Evolutionary conservation across 2,329 filamentous ascomycete species (phyloP), one percentile per base, ranked within the genome.

Genomic region (Cladosporium sp.): DNA sequence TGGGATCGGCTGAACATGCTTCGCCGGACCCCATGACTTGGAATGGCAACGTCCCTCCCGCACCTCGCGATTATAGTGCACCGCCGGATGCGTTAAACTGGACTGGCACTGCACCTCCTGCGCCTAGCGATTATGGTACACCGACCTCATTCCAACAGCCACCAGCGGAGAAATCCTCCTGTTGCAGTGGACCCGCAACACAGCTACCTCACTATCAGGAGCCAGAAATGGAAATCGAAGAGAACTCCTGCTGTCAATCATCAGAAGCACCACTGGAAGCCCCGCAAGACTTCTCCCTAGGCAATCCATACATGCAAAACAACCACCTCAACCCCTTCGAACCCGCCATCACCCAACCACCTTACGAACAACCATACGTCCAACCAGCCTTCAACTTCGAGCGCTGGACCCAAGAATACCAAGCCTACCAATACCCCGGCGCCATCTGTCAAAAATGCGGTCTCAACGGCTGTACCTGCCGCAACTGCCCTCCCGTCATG

Each of bases 281-380:
- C 9, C 48, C 48, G 4, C 39, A 43, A 30, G 32, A 48, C 36
- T 48, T 40, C 32, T 40, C 57, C 1, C 50, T 54, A 5, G 55
- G 53, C 22, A 45, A 54, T 11, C 49, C 51, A 3, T 74, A 72
- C 57, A 59, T 72, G 33, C 66, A 72, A 22, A 66, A 68, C 9
- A 73, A 22, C 5, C 36, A 40, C 12, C 13, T 48, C 12, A 48
- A 40, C 8, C 45, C 45, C 1, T 48, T 40, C 16, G 33, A 50
- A 11, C 30, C 48, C 16, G 41, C 30, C 15, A 16, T 43, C 36
- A 38, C 39, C 12, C 48, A 43, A 16, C 30, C 48, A 38, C 20
- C 38, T 13, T 52, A 38, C 38, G 43, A 43, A 20, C 36, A 42
- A 32, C 38, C 38, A 13, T 47, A 52, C n/a, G 40, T 49, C 12